A percentile compares a stretch with the other conserved stretches of the same genome.
Evolutionary conservation across 208 protist genomes (phyloP).

Genomic region (Leishmania tarentolae): DNA sequence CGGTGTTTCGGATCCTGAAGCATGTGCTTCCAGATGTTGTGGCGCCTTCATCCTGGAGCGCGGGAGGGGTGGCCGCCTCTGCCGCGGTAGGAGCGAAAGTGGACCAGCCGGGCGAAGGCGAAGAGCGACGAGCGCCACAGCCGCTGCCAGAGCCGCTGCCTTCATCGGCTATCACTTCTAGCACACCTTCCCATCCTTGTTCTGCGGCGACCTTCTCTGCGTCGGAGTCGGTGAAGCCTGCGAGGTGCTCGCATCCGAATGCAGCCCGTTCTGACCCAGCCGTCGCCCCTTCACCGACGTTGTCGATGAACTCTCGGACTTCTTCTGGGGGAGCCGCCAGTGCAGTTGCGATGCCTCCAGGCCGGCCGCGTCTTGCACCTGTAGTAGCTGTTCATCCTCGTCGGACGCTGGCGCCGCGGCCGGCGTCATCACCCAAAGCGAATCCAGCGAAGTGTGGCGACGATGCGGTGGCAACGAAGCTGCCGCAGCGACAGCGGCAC

Average conservation of each 20-base stretch:
- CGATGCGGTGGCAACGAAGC: background rate
- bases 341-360: background rate
- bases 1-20: background rate
- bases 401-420: background rate
- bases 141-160: background rate
- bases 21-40: background rate
- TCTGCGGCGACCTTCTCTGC: background rate
- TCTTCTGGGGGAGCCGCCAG: background rate
- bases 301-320: background rate
- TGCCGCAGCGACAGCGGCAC: background rate
- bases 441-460: background rate
- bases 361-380: background rate
- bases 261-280: background rate
- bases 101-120: background rate
- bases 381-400: background rate
- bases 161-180: background rate
- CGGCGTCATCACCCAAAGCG: background rate
- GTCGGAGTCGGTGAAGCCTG: background rate
- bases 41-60: background rate
- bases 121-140: background rate
- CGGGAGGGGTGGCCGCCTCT: background rate
- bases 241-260: background rate
- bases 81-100: background rate
- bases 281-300: background rate
- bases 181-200: background rate